Percentiles rank a stretch among this genome's conserved stretches.
Evolutionary conservation across 2,329 filamentous ascomycete species (phyloP).

Genomic region (Plenodomus biglobosus): DNA sequence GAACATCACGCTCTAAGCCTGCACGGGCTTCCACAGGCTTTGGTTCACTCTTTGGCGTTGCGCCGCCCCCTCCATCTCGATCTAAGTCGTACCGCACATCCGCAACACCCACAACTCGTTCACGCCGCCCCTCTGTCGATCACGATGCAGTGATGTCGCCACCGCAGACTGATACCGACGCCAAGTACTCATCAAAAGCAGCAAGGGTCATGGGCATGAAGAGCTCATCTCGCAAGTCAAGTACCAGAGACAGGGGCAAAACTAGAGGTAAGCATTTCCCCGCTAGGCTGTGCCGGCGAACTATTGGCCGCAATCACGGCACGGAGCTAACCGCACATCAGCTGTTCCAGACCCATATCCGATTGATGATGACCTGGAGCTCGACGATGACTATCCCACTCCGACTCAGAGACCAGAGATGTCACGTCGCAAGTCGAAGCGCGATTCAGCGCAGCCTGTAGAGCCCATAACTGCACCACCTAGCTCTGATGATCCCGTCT

Average conservation of each 20-base stretch:
- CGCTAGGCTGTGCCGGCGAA: slow-evolving; percentile 18
- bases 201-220: slow-evolving; percentile 71
- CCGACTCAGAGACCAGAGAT: slow-evolving; percentile 38
- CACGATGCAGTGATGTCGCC: slow-evolving; percentile 69
- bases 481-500: slow-evolving; percentile 48
- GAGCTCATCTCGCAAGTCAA: slow-evolving; percentile 48
- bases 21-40: slow-evolving; percentile 61
- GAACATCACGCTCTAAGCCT: slow-evolving; percentile 54
- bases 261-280: slow-evolving; percentile 49
- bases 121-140: slow-evolving; percentile 70
- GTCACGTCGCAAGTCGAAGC: slow-evolving; percentile 47
- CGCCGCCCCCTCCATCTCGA: slow-evolving; percentile 59
- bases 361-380: slow-evolving; percentile 62
- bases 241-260: slow-evolving; percentile 48
- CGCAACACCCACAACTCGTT: slow-evolving; percentile 59
- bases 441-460: slow-evolving; percentile 39
- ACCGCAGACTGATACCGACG: slow-evolving; percentile 64
- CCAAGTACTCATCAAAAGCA: slow-evolving; percentile 71
- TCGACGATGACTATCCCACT: slow-evolving; percentile 48
- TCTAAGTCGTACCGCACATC: slow-evolving; percentile 68
- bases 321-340: slow-evolving; percentile 37
- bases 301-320: slow-evolving; percentile 40
- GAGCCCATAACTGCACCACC: slow-evolving; percentile 42
- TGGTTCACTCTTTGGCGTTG: slow-evolving; percentile 62
- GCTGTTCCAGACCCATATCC: slow-evolving; percentile 60